Conservation (phyloP, 192 early-diverging fungal species). For the Anaeromyces robustus region DNA sequence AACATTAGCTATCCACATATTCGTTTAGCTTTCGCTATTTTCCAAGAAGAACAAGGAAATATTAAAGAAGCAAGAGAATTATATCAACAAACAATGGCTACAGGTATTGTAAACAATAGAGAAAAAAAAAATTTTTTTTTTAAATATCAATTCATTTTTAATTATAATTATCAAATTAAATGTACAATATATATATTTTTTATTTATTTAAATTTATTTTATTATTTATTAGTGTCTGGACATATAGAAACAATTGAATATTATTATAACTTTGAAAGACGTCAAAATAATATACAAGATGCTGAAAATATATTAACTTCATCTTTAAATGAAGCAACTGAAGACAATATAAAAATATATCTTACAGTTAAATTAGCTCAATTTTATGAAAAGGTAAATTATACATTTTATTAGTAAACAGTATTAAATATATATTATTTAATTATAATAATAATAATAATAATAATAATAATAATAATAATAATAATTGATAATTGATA, state of each 20-base stretch:
- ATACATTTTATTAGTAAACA: slow-evolving; percentile 25
- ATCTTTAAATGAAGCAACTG: background rate
- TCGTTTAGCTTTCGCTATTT: slow-evolving; percentile 36
- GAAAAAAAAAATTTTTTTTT: background rate
- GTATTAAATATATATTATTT: slow-evolving; percentile 14
- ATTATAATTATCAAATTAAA: background rate
- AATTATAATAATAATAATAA: too few species aligned
- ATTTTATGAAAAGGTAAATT: slow-evolving; percentile 27
- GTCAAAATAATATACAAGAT: slow-evolving; percentile 22
- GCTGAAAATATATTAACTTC: slow-evolving; percentile 18
- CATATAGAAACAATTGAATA: slow-evolving; percentile 47
- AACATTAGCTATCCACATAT: slow-evolving; percentile 28
- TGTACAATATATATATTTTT: too few species aligned
- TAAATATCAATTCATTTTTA: background rate
- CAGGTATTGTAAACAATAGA: slow-evolving; percentile 15
- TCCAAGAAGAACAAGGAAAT: slow-evolving; percentile 43
- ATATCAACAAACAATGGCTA: slow-evolving; percentile 32
- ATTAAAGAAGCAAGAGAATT: slow-evolving; percentile 34
- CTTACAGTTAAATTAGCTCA: slow-evolving; percentile 13
- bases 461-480: too few species aligned
- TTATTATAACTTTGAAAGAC: slow-evolving; percentile 46
- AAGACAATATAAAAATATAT: background rate
- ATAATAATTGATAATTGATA: too few species aligned
- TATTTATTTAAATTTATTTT: too few species aligned
- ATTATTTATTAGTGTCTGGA: slow-evolving; percentile 29